Evolutionary conservation across 495 filamentous ascomycete species (phyloP).

Genomic region (Aeminium ludgeri): DNA sequence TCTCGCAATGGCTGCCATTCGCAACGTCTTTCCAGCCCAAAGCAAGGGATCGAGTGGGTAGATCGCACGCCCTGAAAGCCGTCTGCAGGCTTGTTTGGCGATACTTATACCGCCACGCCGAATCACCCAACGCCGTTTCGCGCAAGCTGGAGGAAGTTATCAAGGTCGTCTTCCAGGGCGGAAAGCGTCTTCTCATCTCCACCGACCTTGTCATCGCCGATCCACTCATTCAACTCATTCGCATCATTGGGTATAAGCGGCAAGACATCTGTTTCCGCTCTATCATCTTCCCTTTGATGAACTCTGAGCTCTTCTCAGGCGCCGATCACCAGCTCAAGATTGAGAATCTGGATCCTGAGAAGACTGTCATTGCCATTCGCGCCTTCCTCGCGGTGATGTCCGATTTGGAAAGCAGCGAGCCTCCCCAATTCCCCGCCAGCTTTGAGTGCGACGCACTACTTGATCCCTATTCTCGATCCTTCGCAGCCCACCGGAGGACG

Average conservation of each 20-base stretch:
- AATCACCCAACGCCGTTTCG: slow-evolving; percentile 46
- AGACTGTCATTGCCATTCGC: slow-evolving; percentile 88
- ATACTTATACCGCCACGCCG: slow-evolving; percentile 73
- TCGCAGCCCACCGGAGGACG: slow-evolving; percentile 16
- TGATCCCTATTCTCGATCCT: slow-evolving; percentile 21
- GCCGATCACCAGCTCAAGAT: slow-evolving; percentile 65
- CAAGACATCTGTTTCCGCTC: slow-evolving; percentile 82
- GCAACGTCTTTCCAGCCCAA: slow-evolving; percentile 56
- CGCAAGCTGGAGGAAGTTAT: slow-evolving; percentile 79
- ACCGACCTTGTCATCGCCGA: slow-evolving; percentile 70
- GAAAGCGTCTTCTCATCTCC: slow-evolving; percentile 60
- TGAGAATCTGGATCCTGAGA: slow-evolving; percentile 87
- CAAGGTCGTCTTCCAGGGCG: slow-evolving; percentile 58
- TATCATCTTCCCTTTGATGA: slow-evolving; percentile 88
- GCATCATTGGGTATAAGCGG: slow-evolving; percentile 86
- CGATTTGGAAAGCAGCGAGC: slow-evolving; percentile 76
- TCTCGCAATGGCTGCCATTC: slow-evolving; percentile 68
- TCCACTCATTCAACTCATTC: slow-evolving; percentile 78
- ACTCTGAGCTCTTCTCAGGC: slow-evolving; percentile 62
- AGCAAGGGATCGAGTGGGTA: slow-evolving; percentile 65
- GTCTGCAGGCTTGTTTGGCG: slow-evolving; percentile 91
- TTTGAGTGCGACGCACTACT: slow-evolving; percentile 22
- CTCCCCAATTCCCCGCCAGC: slow-evolving; percentile 58
- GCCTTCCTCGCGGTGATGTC: slow-evolving; percentile 84
- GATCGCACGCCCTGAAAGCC: slow-evolving; percentile 69